Evolutionary conservation across 2,329 filamentous ascomycete species (phyloP), one percentile per base, ranked within the genome.

Genomic region (Leptographium lundbergii): DNA sequence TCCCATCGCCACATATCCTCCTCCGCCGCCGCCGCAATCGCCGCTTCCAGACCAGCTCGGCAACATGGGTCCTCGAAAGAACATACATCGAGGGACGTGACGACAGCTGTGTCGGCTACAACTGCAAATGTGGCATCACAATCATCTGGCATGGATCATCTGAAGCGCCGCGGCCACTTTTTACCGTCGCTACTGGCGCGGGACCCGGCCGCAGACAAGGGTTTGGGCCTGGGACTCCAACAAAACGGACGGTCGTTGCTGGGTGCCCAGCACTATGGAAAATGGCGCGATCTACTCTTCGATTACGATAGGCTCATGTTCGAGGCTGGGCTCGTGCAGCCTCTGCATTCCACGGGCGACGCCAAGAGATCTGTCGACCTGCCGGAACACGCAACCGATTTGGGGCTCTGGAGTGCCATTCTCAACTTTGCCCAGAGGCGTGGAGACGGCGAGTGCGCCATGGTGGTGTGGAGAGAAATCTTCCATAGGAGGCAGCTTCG

Each of bases 331-430:
- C 53, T 62, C 6, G 42, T 9, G n/a, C 45, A 3, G 34, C 42
- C 54, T 0, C 3, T 27, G 47, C 7, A 34, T 24, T 34, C n/a
- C 10, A 14, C 19, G 0, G 24, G 24, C 25, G n/a, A 27, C 2
- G n/a, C 32, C 3, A 48, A 59, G 36, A 63, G 65, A 10, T 60
- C 66, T 3, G 63, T 71, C 22, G 67, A 71, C 56, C 61, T 59
- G 11, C 65, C 65, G 7, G 65, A 65, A 19, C 63, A 69, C 52
- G 62, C 61, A n/a, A 61, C 60, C 51, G 69, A 71, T 55, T 60
- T 69, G n/a, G 53, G 63, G 17, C 64, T 71, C 6, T 71, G 69
- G 69, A 61, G 63, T 24, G 69, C 67, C 45, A 61, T 71, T 9
- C 65, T 71, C 51, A 63, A 68, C 56, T 70, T 68, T 62, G 64